Evolutionary conservation across 2,329 filamentous ascomycete genomes (phyloP).

Genomic region (Lachnellula subtilissima): DNA sequence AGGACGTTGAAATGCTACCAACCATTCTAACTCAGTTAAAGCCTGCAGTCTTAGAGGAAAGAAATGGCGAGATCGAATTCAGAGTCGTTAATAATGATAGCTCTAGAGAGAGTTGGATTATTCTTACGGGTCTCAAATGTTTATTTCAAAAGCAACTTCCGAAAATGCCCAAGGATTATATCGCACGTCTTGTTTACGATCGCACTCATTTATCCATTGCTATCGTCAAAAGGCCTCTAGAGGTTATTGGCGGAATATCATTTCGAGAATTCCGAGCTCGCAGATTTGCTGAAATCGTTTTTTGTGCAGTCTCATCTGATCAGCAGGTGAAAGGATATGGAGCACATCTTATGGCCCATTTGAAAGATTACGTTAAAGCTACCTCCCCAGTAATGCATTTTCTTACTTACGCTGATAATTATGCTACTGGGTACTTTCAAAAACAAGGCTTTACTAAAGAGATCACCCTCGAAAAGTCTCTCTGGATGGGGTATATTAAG

Average conservation of each 20-base stretch:
- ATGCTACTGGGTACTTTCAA: conserved; percentile 98
- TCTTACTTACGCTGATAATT: conserved; percentile 97
- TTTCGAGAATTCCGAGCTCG: conserved; percentile 91
- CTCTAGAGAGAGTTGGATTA: conserved; percentile 80
- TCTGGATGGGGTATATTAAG: conserved; percentile 99
- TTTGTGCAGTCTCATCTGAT: conserved; percentile 94
- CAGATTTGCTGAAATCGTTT: conserved; percentile 95
- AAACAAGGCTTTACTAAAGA: conserved; percentile 99
- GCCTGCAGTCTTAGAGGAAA: conserved; percentile 89
- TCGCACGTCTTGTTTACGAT: conserved; percentile 94
- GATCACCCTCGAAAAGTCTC: conserved; percentile 81
- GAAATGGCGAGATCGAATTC: conserved; percentile 91
- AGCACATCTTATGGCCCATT: conserved; percentile 93
- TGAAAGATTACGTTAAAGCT: conserved; percentile 97
- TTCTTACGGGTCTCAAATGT: conserved; percentile 91
- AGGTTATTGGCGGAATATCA: conserved; percentile 95
- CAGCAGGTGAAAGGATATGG: conserved; percentile 99
- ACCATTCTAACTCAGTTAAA: conserved; percentile 34
- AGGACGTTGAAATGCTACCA: background rate
- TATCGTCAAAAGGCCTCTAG: conserved; percentile 95
- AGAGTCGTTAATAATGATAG: conserved; percentile 97
- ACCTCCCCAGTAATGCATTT: conserved; percentile 98
- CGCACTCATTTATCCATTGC: conserved; percentile 93
- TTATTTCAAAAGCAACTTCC: conserved; percentile 98
- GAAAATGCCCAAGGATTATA: conserved; percentile 99